phyloP scores from a whole-genome alignment of 345 rosid genomes.

The Acer negundo region DNA sequence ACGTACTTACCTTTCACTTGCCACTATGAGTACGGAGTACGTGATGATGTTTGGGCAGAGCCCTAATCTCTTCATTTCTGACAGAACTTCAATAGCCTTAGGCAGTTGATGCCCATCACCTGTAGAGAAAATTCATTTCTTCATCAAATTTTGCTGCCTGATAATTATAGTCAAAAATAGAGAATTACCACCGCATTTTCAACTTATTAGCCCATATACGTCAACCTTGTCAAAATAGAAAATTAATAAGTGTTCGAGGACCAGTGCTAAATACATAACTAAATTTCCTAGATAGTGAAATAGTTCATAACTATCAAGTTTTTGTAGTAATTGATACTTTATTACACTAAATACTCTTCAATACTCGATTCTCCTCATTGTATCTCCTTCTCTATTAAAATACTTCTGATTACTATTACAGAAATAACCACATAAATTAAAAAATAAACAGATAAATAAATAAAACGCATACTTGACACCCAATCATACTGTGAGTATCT shows the following conservation, averaged over 20 bases:
- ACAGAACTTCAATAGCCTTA: conserved; percentile 72
- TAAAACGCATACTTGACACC: too few relatives aligned
- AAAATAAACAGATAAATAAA: too few relatives aligned
- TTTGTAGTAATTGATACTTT: background rate
- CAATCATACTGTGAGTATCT: background rate
- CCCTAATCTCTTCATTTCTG: conserved; percentile 66
- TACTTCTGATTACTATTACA: background rate
- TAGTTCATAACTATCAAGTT: background rate
- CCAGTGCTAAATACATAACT: background rate
- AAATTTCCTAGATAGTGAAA: background rate
- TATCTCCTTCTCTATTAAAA: background rate
- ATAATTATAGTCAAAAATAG: conserved; percentile 1
- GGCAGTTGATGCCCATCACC: conserved; percentile 89
- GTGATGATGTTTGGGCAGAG: conserved; percentile 72
- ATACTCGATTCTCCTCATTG: background rate
- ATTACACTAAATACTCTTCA: background rate
- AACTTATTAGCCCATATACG: background rate
- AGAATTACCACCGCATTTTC: background rate
- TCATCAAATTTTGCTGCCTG: conserved; percentile 11
- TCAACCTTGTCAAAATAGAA: background rate
- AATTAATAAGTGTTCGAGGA: background rate
- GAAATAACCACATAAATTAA: too few relatives aligned
- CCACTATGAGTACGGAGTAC: conserved; percentile 79
- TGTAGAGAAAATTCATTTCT: conserved; percentile 33
- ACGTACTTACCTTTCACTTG: conserved; percentile 75